Percentiles rank a stretch among this genome's conserved stretches.
These are phyloP conservation scores for Kodamaea arcana DNA, from an alignment of 1,139 yeast genomes.

Conservation along the genomic window DNA sequence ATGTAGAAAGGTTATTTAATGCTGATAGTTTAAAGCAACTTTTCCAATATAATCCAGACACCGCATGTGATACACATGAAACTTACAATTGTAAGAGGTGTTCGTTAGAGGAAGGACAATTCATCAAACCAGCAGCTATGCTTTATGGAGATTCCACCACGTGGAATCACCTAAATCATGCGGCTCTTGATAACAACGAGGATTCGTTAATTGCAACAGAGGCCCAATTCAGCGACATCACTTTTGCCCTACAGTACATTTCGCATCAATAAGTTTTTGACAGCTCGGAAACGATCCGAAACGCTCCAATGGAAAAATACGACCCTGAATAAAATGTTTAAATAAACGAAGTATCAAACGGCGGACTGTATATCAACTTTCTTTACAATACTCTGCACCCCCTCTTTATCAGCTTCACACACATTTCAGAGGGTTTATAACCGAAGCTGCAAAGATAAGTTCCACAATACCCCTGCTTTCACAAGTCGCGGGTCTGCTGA, in stretches of 20 bases:
- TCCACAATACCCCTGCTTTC: background rate
- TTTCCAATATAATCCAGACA: constrained; percentile 64
- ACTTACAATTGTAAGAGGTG: constrained; percentile 89
- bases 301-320: background rate
- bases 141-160: constrained; percentile 96
- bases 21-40: constrained; percentile 74
- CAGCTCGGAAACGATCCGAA: background rate
- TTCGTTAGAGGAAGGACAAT: constrained; percentile 51
- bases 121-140: constrained; percentile 74
- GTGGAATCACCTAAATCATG: constrained; percentile 86
- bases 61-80: constrained; percentile 88
- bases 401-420: too few species aligned
- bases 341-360: background rate
- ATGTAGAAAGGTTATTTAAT: constrained; percentile 87
- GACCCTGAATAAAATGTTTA: background rate
- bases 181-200: constrained; percentile 58
- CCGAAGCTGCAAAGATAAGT: too few species aligned
- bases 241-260: constrained; percentile 89
- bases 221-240: constrained; percentile 59
- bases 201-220: constrained; percentile 79
- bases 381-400: background rate
- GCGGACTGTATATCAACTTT: background rate
- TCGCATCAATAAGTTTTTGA: constrained; percentile 48
- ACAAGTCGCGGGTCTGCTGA: background rate
- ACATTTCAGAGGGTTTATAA: too few species aligned